Percentiles rank a stretch among this genome's conserved stretches.
Evolutionary conservation across 495 filamentous ascomycete species (phyloP).

Genomic region (Penicillium robsamsonii): DNA sequence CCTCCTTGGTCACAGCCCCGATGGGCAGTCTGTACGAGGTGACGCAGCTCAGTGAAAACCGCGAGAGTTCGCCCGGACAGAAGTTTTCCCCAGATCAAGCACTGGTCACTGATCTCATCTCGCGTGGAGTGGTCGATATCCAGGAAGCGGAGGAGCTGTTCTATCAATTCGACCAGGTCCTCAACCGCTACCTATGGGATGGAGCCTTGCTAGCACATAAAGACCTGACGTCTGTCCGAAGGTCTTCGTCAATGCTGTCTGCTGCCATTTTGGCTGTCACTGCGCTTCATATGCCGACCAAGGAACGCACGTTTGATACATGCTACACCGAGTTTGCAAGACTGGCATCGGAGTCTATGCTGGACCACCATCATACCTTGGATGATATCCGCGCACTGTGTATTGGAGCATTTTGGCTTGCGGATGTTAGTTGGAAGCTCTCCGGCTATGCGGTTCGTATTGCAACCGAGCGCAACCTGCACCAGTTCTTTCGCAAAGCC

Average conservation of each 20-base stretch:
- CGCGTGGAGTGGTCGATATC: slow-evolving; percentile 44
- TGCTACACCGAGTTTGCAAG: slow-evolving; percentile 54
- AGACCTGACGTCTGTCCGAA: slow-evolving; percentile 43
- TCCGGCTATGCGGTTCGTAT: slow-evolving; percentile 57
- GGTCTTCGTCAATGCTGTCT: slow-evolving; percentile 49
- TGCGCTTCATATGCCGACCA: slow-evolving; percentile 48
- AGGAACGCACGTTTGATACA: slow-evolving; percentile 48
- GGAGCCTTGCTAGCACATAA: slow-evolving; percentile 47
- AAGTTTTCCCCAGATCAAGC: slow-evolving; percentile 37
- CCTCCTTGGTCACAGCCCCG: slow-evolving; percentile 52
- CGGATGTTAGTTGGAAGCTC: slow-evolving; percentile 56
- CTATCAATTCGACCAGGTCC: slow-evolving; percentile 48
- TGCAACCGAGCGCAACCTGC: slow-evolving; percentile 51
- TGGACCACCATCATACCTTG: slow-evolving; percentile 48
- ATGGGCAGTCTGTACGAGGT: slow-evolving; percentile 62
- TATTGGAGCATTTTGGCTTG: slow-evolving; percentile 56
- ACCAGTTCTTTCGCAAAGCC: slow-evolving; percentile 51
- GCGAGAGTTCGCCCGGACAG: slow-evolving; percentile 37
- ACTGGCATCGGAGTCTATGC: slow-evolving; percentile 51
- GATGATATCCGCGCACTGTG: slow-evolving; percentile 54
- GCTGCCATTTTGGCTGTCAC: slow-evolving; percentile 53
- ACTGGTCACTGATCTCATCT: slow-evolving; percentile 53
- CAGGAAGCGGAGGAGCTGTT: slow-evolving; percentile 52
- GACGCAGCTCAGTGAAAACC: slow-evolving; percentile 52
- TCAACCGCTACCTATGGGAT: slow-evolving; percentile 56